Evolutionary conservation across 1,139 yeast genomes (phyloP).

Genomic region (Schizosaccharomyces versatilis): DNA sequence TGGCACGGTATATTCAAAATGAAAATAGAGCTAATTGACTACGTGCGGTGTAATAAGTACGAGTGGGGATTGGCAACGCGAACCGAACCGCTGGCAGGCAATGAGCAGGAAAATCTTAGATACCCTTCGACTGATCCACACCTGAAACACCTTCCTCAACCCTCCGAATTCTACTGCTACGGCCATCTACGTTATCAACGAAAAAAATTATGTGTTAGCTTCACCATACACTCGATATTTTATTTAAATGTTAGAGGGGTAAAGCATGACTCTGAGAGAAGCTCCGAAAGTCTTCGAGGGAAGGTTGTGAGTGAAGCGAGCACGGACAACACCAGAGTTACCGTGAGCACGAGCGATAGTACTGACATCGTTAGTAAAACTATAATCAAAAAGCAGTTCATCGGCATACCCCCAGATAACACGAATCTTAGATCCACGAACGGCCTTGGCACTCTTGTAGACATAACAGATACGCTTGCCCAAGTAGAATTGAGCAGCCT

Average conservation of each 20-base stretch:
- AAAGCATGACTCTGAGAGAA: slow-evolving; percentile 84
- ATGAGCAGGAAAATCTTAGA: too few species aligned
- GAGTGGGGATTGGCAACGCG: too few species aligned
- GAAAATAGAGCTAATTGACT: too few species aligned
- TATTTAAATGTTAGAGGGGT: slow-evolving; percentile 95
- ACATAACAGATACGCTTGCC: slow-evolving; percentile 99
- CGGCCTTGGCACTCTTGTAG: slow-evolving; percentile 96
- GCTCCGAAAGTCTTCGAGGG: slow-evolving; percentile 99
- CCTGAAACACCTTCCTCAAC: too few species aligned
- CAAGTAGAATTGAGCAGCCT: slow-evolving; percentile 95
- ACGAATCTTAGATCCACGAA: slow-evolving; percentile 89
- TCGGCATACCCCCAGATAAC: slow-evolving; percentile 88
- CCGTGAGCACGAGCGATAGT: slow-evolving; percentile 42
- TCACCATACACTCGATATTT: background rate
- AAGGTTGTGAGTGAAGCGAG: slow-evolving; percentile 95
- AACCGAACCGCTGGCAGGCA: too few species aligned
- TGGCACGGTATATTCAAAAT: too few species aligned
- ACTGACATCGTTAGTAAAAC: background rate
- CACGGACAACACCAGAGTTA: slow-evolving; percentile 95
- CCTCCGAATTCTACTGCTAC: too few species aligned
- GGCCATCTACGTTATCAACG: too few species aligned
- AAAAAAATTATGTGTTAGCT: too few species aligned
- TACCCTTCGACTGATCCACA: too few species aligned
- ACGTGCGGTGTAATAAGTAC: too few species aligned
- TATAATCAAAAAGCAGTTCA: background rate